Base-by-base conservation (phyloP, 129 eudicot species). In the Lactuca saligna region DNA sequence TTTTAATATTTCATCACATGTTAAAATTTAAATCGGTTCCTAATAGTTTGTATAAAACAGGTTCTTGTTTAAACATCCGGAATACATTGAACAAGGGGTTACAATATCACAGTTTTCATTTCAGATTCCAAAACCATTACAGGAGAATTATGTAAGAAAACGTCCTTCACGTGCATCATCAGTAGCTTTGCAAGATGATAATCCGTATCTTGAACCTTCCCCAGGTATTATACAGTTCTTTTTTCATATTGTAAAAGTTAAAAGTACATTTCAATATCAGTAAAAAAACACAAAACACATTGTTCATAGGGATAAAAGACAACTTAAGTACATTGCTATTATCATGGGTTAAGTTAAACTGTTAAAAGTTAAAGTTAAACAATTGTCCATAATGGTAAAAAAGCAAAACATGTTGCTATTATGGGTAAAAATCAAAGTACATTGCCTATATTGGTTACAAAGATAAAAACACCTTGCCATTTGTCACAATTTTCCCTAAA, bases 111-210 rank as follows among this genome's bases (percentile, higher is more conserved):
- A 75, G 39, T 94, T 94, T 82, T 94, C 99, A 3, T 94, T 94
- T 64, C 85, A 71, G 66, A 73, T 70, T 38, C 97, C 99, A 9
- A 85, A 75, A 72, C 97, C 97, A 38, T 77, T 93, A 78, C 97
- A 82, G 73, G 86, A 87, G 34, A 71, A 89, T 76, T 89, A 87
- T 56, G 88, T 86, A 10, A 78, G 82, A 68, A 86, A 86, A 66
- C 90, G 86, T 4, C 50, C 82, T 58, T 38, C 79, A 69, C 81
- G 80, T 57, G 34, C 58, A 17, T 54, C 74, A 46, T 7, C 44
- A 39, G 29, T 1, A 39, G 66, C 78, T 17, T 57, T 77, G 16
- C 78, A 44, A 58, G 82, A 72, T 63, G 82, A 6, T 42, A 35
- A 42, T n/a, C 72, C 46, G 39, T 55, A 53, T 66, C 56, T 42